Base-by-base conservation (phyloP, 1,284 basidiomycete genomes). In the Phellopilus nigrolimitatus region DNA sequence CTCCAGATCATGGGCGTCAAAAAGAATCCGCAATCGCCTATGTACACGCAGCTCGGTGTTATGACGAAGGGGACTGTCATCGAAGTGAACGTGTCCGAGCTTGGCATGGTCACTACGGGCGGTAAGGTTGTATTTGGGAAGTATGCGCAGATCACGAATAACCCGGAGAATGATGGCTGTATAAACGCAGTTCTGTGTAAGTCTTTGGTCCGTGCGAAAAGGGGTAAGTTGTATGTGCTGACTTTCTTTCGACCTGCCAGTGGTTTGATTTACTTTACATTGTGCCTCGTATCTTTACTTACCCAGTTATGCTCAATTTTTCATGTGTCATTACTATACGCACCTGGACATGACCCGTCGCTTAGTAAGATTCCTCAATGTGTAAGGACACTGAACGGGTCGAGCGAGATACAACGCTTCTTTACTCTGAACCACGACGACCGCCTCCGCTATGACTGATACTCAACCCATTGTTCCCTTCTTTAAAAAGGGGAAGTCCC, bases 21-120 rank as follows among this genome's bases (percentile, higher is more conserved):
- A 79, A 99, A 99, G 78, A 99, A 99, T 66, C 97, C 97, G 10
- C 95, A 99, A 66, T 97, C 94, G 22, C 97, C 97, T 0, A 92
- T 99, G 81, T 95, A 95, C 66, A 94, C 91, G 1, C 87, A 90
- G 60, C 80, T 95, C 19, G 97, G 97, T 56, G 97, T 99, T 19
- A 79, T 99, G 69, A 99, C 97, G 3, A 99, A 99, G 69, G 97
- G 97, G 57, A 99, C 97, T 4, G 88, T 99, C 58, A 87, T 99
- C 61, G 97, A 99, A 68, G 95, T 99, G 64, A 99, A 99, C 65
- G 95, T 95, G 15, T 93, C 90, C 45, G 95, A 98, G 68, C 72
- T 97, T 55, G 97, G 97, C 58, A 88, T 99, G 82, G 97, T 99
- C 49, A 99, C 97, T n/a, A 89, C 97, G 1, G 95, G 95, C 49